phyloP scores from a whole-genome alignment of 305 asterid genomes.

The Ilex paraguariensis region DNA sequence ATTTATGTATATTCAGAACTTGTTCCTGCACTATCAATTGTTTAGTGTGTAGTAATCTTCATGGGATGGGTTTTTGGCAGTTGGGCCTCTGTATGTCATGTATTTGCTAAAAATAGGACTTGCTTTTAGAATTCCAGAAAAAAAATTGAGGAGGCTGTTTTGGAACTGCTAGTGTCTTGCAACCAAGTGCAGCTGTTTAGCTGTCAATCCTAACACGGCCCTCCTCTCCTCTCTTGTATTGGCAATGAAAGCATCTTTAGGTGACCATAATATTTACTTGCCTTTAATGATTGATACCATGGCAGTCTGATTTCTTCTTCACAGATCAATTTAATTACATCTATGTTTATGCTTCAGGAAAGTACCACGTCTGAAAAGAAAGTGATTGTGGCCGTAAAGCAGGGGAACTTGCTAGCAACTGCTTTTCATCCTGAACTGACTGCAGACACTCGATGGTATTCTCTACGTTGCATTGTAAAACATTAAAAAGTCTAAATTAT shows the following conservation, averaged over 20 bases:
- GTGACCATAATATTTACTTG: neutral
- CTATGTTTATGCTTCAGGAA: slow-evolving; percentile 37
- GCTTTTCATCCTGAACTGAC: slow-evolving; percentile 99
- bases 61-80: too few species aligned
- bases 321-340: slow-evolving; percentile 5
- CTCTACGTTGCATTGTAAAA: neutral
- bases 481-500: neutral
- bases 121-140: too few species aligned
- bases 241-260: neutral
- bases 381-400: slow-evolving; percentile 90
- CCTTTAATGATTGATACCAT: neutral
- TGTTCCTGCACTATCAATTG: too few species aligned
- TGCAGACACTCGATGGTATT: slow-evolving; percentile 86
- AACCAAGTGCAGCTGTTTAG: too few species aligned
- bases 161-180: too few species aligned
- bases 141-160: too few species aligned
- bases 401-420: slow-evolving; percentile 91
- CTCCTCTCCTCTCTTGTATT: too few species aligned
- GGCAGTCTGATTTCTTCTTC: neutral
- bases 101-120: too few species aligned
- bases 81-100: too few species aligned
- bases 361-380: slow-evolving; percentile 34
- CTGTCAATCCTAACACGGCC: too few species aligned
- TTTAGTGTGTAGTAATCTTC: too few species aligned
- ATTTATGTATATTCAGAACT: too few species aligned